Evolutionary conservation across 2,329 filamentous ascomycete species (phyloP), one percentile per base, ranked within the genome.

Genomic region (Pseudopyrenochaeta lycopersici): DNA sequence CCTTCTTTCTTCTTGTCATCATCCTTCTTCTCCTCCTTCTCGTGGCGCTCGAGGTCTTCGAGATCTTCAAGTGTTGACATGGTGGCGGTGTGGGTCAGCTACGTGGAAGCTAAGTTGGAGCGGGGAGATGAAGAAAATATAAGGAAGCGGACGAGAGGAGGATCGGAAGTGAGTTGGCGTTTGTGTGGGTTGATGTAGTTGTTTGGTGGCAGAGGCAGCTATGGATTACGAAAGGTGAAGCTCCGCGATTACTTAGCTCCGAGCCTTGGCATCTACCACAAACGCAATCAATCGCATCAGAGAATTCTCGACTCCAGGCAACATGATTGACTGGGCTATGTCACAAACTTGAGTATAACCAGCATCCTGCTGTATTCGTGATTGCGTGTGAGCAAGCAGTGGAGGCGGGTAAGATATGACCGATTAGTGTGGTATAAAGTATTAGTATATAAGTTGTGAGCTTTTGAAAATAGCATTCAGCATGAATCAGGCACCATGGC

Each of bases 1-100:
- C 81, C 82, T 63, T 85, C 82, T 63, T 82, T 80, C 59, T 82
- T 81, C 72, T 80, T 76, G 54, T 67, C 65, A 23, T 81, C 80
- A 59, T 82, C 80, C 75, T 89, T 84, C 77, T 87, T 88, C 84
- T 79, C 85, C 70, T 91, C 88, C 82, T 87, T 89, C 76, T 87
- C 86, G 78, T 89, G 87, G 78, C 88, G 89, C 82, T 95, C 90
- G 76, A 96, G 84, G 77, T 93, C 90, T 75, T 96, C 91, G 74
- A 96, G 89, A 81, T 96, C 92, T 82, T 96, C 92, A 71, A 96
- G 88, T 67, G 91, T 95, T 67, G 92, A 92, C 92, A 96, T 96
- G 76, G 67, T 70, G 71, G 70, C 65, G 70, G 68, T 52, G 52
- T 56, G 59, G 52, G 48, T 42, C 45, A 54, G 53, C 46, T 52